Base-by-base conservation (phyloP, 148 eudicot genomes). In the Rhododendron williamsianum region DNA sequence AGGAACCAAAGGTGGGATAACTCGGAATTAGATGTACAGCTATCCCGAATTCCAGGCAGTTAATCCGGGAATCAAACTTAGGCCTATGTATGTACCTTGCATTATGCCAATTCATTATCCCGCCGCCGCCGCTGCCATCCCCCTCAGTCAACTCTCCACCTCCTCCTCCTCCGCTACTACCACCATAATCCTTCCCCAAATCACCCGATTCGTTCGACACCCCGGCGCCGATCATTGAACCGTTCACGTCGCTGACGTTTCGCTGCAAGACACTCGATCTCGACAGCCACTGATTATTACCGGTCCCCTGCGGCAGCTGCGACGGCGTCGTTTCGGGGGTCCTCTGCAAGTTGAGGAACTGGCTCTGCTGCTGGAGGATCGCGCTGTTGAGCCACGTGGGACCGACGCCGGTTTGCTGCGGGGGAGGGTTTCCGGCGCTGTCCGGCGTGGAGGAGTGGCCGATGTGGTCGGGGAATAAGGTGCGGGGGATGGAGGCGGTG, bases 51-150 rank as follows among this genome's bases (percentile, higher is more conserved):
- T 3, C 16, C 15, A 51, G 0, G 15, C 54, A 51, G 54, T 12
- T 54, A 54, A 54, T 54, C 60, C 60, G 1, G 23, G 23, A 16
- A 54, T 54, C 60, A 16, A 4, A 54, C 15, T 1, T 4, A 16
- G 19, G 19, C 18, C 18, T 4, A 16, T 54, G 6, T 60, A 92
- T 93, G 74, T 84, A 87, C 89, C 82, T 90, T 11, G 88, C 93
- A 82, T 83, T 91, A 85, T 91, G 88, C 94, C 93, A 91, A 82
- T 82, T 86, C 86, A 82, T 35, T 45, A 82, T 83, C 2, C 80
- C 87, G 11, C 85, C 81, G 46, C 85, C 81, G 25, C 56, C 81
- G 5, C 54, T 33, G 80, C 41, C 81, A 6, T 81, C 90, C 16
- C 82, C 83, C 46, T 69, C 88, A 3, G 78, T 71, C 73, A 82